Evolutionary conservation across 108 stramenopile genomes (phyloP).

Genomic region (Cylindrotheca fusiformis): DNA sequence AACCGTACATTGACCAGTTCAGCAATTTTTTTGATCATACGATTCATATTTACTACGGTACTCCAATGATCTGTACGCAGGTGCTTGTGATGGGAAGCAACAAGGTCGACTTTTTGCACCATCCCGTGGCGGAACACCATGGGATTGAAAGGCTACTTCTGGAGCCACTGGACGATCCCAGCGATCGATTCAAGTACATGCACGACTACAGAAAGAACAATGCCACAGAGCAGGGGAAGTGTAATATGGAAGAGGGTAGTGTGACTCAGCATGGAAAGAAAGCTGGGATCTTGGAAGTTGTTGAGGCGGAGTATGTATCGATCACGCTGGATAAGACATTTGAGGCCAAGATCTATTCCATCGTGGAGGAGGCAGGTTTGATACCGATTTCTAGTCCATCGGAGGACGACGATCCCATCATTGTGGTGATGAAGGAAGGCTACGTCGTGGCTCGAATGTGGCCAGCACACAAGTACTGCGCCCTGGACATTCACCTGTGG

Average conservation of each 20-base stretch:
- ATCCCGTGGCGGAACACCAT: conserved; percentile 26
- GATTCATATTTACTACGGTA: conserved; percentile 15
- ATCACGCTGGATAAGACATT: conserved; percentile 17
- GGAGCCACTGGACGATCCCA: conserved; percentile 37
- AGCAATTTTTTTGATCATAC: conserved; percentile 21
- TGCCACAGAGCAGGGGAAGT: conserved; percentile 26
- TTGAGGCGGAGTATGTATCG: conserved; percentile 56
- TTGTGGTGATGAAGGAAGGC: conserved; percentile 45
- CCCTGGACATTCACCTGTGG: conserved; percentile 54
- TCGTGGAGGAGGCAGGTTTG: conserved; percentile 35
- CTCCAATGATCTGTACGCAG: conserved; percentile 69
- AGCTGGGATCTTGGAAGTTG: conserved; percentile 64
- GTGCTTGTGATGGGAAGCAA: conserved; percentile 64
- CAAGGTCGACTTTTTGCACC: conserved; percentile 62
- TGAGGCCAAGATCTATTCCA: conserved; percentile 12
- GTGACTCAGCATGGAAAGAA: conserved; percentile 33
- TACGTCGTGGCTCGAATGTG: conserved; percentile 55
- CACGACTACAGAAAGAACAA: conserved; percentile 67
- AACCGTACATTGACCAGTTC: conserved; percentile 15
- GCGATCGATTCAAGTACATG: conserved; percentile 18
- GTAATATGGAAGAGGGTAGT: conserved; percentile 13
- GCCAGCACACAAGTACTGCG: conserved; percentile 54
- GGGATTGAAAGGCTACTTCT: conserved; percentile 10
- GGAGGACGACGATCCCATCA: conserved; percentile 22
- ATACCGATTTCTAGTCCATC: conserved; percentile 11